Conservation (phyloP, 2,329 filamentous ascomycete species). For the Gremmenia infestans region DNA sequence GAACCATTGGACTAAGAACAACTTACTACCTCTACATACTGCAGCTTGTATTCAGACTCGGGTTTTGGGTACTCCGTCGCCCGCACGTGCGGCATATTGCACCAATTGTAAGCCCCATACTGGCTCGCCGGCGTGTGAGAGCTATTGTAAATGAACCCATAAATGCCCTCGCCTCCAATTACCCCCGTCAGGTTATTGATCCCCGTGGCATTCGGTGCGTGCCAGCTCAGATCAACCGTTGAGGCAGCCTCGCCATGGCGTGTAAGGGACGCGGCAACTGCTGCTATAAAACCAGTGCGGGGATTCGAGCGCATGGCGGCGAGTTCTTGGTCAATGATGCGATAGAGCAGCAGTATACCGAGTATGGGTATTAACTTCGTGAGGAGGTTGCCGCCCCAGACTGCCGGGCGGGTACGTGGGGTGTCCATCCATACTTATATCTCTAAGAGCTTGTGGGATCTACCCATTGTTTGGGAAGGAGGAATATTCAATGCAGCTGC, state of each 20-base stretch:
- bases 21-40: constrained; percentile 71
- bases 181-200: constrained; percentile 59
- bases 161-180: constrained; percentile 55
- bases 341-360: constrained; percentile 13
- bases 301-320: constrained; percentile 18
- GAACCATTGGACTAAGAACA: background rate
- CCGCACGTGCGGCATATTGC: constrained; percentile 81
- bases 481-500: no score
- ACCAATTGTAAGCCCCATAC: constrained; percentile 72
- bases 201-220: constrained; percentile 48
- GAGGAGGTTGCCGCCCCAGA: constrained; percentile 11
- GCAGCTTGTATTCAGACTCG: constrained; percentile 53
- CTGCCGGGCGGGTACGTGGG: constrained; percentile 5
- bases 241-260: constrained; percentile 12
- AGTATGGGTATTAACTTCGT: constrained; percentile 14
- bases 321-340: constrained; percentile 12
- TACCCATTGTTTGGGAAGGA: no score
- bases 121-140: constrained; percentile 50
- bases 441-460: no score
- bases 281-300: constrained; percentile 15
- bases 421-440: constrained; percentile 24
- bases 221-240: constrained; percentile 41
- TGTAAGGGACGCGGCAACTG: constrained; percentile 19
- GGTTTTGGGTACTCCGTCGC: constrained; percentile 56
- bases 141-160: constrained; percentile 70